Base-by-base conservation (phyloP, 2,329 filamentous ascomycete genomes). In the Colletotrichum sp. region DNA sequence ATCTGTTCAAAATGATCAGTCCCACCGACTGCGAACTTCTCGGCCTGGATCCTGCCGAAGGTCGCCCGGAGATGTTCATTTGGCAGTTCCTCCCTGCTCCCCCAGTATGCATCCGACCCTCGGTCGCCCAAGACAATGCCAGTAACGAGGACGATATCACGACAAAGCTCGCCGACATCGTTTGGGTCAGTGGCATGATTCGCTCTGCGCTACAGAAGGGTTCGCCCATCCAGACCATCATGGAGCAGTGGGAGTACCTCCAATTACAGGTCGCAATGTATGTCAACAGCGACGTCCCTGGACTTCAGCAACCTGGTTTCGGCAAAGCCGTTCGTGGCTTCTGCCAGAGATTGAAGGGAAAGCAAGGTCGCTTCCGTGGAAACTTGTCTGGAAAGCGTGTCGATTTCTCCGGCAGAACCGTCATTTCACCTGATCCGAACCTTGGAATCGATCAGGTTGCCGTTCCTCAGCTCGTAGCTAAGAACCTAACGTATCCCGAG, bases 231-330 rank as follows among this genome's bases (percentile, higher is more conserved):
- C 92, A 94, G 78, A 98, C 95, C 1, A 95, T 99, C 72, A 98
- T 99, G 93, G 97, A 99, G 83, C 96, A 98, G 80, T 99, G 97
- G 97, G 97, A 99, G 82, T 99, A 96, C 81, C 88, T 99, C 76
- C 96, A 99, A 82, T 90, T 98, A 10, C 96, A 99, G 81, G 95
- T 99, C 76, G 97, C 96, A 76, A 96, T 99, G 90, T 99, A 99
- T 83, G 96, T 99, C 84, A 99, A 99, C 87, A 98, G 96, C 78
- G 96, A 98, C 80, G 93, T 98, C 4, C 97, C 97, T 0, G 96
- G 96, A 32, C 90, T 99, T n/a, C 93, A 96, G 80, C 95, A 98
- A 80, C 93, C 93, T 14, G 95, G 95, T 10, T 94, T 96, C 76
- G 95, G 95, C 74, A 98, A 98, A 84, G 92, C 95, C 1, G 98